Evolutionary conservation across 805 yeast genomes (phyloP).

Genomic region (Jamesozyma spencerorum): DNA sequence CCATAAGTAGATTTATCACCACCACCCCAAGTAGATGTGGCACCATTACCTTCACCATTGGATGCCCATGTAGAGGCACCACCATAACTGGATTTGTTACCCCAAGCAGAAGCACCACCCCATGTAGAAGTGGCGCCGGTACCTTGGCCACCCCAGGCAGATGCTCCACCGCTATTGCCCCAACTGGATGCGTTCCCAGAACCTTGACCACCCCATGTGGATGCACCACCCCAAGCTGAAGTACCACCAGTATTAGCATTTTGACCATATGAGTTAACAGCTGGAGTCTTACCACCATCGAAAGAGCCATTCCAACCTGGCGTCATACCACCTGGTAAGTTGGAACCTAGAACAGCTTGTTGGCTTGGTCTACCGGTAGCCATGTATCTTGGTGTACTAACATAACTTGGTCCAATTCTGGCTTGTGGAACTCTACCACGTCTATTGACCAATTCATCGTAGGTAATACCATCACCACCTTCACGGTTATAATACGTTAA

Average conservation of each 20-base stretch:
- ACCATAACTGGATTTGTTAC: conserved; percentile 33
- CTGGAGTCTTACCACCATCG: conserved; percentile 42
- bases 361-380: conserved; percentile 15
- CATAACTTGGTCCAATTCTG: conserved; percentile 30
- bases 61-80: conserved; percentile 42
- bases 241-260: conserved; percentile 30
- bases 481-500: conserved; percentile 61
- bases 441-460: conserved; percentile 63
- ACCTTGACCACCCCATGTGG: conserved; percentile 36
- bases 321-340: conserved; percentile 37
- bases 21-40: conserved; percentile 39
- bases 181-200: conserved; percentile 37
- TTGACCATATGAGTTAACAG: conserved; percentile 27
- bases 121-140: conserved; percentile 31
- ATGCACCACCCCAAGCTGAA: conserved; percentile 38
- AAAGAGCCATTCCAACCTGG: conserved; percentile 48
- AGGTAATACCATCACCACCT: conserved; percentile 62
- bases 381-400: conserved; percentile 29
- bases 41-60: conserved; percentile 34
- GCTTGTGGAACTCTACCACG: conserved; percentile 33
- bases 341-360: conserved; percentile 22
- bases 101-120: conserved; percentile 35
- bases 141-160: conserved; percentile 36
- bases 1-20: conserved; percentile 33
- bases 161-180: conserved; percentile 33